Percentiles rank a stretch among this genome's conserved stretches.
These are phyloP conservation scores for Scheffersomyces parashehatae DNA, from an alignment of 1,139 yeast genomes.

Conservation along the genomic window DNA sequence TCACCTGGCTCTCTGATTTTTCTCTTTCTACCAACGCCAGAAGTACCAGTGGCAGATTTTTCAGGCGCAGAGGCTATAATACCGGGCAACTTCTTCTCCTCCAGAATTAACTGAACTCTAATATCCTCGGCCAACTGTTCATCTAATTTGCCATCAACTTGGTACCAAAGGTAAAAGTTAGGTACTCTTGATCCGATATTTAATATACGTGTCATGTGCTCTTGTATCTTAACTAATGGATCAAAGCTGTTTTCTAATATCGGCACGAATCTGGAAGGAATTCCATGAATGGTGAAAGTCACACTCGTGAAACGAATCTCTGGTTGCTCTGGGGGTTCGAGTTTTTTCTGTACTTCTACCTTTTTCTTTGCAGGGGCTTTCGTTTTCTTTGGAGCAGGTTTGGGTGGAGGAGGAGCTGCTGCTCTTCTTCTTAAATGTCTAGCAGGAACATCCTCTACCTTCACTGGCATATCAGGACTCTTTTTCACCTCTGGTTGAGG, in stretches of 20 bases:
- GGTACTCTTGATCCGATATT: conserved; percentile 61
- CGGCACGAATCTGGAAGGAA: conserved; percentile 68
- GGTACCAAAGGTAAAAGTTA: conserved; percentile 76
- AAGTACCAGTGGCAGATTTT: conserved; percentile 11
- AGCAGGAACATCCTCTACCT: neutral
- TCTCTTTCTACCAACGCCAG: conserved; percentile 28
- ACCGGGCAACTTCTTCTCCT: conserved; percentile 48
- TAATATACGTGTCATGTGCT: conserved; percentile 62
- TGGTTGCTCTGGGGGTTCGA: conserved; percentile 38
- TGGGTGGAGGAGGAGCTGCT: conserved; percentile 13
- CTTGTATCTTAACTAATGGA: conserved; percentile 54
- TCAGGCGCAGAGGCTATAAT: conserved; percentile 17
- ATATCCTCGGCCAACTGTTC: conserved; percentile 54
- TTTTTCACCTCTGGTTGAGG: conserved; percentile 7
- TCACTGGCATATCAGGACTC: conserved; percentile 2
- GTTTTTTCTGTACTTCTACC: conserved; percentile 15
- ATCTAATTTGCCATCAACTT: conserved; percentile 77
- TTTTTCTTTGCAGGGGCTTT: conserved; percentile 25
- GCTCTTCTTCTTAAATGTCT: conserved; percentile 6
- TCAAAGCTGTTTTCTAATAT: conserved; percentile 71
- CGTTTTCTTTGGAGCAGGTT: conserved; percentile 24
- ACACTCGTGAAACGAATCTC: conserved; percentile 56
- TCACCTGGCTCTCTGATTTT: conserved; percentile 28
- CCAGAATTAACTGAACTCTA: conserved; percentile 38
- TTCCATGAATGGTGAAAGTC: conserved; percentile 61